A percentile compares a stretch with the other conserved stretches of the same genome.
phyloP scores from a whole-genome alignment of 805 yeast species.

The Candida sanyiensis region DNA sequence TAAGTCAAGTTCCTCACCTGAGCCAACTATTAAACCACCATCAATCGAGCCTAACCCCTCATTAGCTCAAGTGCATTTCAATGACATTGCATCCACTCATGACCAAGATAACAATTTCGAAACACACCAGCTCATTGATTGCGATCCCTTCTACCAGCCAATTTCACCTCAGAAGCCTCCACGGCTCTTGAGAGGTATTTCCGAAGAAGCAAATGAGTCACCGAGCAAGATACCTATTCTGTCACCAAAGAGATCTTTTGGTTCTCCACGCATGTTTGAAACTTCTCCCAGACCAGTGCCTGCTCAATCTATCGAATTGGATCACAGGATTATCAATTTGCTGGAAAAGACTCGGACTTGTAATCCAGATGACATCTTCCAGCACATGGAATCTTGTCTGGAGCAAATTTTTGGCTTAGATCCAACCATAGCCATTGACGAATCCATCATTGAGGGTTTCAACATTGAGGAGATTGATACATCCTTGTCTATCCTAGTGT shows the following conservation, averaged over 20 bases:
- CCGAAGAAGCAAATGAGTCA: no score
- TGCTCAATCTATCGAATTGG: background rate
- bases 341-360: background rate
- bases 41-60: no score
- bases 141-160: background rate
- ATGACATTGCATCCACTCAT: no score
- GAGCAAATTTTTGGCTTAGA: constrained; percentile 18
- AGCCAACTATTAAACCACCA: no score
- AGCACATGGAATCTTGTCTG: constrained; percentile 14
- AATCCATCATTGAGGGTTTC: constrained; percentile 7
- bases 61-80: no score
- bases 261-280: background rate
- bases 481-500: constrained; percentile 7
- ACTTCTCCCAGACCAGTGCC: background rate
- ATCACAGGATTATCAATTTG: background rate
- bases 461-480: constrained; percentile 10
- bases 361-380: background rate
- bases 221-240: constrained; percentile 2
- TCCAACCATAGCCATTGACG: constrained; percentile 11
- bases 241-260: background rate
- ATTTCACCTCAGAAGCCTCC: constrained; percentile 3
- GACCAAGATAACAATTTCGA: no score
- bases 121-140: no score
- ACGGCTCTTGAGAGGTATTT: constrained; percentile 9
- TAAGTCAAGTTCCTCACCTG: no score